Base-by-base conservation (phyloP, 1,284 basidiomycete genomes). In the Malassezia furfur region DNA sequence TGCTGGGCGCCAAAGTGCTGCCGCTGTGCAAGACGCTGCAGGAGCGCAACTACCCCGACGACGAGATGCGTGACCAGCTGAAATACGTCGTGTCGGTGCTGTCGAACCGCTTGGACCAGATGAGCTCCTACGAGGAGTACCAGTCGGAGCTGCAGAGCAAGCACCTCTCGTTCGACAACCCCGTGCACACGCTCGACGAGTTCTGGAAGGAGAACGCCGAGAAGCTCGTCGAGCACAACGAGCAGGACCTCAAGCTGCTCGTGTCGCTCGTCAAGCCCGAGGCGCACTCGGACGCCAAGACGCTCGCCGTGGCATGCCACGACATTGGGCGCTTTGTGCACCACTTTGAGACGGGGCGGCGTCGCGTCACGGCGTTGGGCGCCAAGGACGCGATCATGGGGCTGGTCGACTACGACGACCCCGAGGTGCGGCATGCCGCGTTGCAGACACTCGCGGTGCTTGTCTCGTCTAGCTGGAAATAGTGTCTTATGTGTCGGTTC, bases 121-220 rank as follows among this genome's bases (percentile, higher is more conserved):
- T 98, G 68, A 93, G 88, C 52, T 96, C 90, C 0, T 96, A 87
- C 75, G 94, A 96, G 74, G 91, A 96, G 77, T 98, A 96, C 74
- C 83, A 82, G 7, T 90, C 89, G 0, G 93, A 98, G 75, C 79
- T 98, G 17, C 79, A 84, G 28, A 89, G 87, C 1, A 91, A 91
- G 1, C 88, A 90, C 72, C 78, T 98, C 12, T 86, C 88, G 5
- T 96, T 91, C 88, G 85, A 89, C 6, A 69, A 63, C 38, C 91
- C 93, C 5, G 87, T 90, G 17, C 94, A 98, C 72, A 87, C 91
- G 70, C 88, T 87, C 7, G 93, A 96, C 56, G 84, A 90, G 49
- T 99, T 99, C 77, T 98, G 93, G 93, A 88, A 87, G 70, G 89
- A 93, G 78, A 96, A 98, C 70, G 89, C 86, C 0, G 77, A 77